These are phyloP conservation scores for Nannochloris sp. DNA, from an alignment of 139 green algal species.

Conservation along the genomic window DNA sequence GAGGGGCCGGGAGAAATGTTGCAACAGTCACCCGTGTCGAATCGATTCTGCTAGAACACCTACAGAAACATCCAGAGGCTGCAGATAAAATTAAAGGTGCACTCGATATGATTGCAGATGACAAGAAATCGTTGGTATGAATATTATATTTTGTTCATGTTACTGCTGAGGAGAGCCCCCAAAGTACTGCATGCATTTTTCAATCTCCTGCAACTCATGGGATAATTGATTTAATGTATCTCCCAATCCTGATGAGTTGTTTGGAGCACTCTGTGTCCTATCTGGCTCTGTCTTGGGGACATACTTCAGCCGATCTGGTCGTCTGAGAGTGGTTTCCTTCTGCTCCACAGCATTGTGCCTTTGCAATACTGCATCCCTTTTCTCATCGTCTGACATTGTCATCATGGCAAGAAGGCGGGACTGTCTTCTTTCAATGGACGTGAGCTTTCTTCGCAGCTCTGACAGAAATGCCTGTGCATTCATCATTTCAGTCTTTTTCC, in stretches of 20 bases:
- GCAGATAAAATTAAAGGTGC: not conserved
- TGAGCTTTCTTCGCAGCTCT: not conserved
- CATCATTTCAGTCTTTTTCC: not conserved
- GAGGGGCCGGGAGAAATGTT: conserved; percentile 84
- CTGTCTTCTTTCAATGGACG: not conserved
- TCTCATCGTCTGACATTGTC: conserved; percentile 4
- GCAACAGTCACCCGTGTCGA: conserved; percentile 30
- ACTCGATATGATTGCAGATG: not conserved
- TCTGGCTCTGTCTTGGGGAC: too few species aligned
- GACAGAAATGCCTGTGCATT: not conserved
- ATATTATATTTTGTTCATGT: too few species aligned
- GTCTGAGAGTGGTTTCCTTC: not conserved
- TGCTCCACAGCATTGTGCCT: not conserved
- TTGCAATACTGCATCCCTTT: conserved; percentile 3
- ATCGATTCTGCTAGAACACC: not conserved
- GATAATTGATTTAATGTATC: too few species aligned
- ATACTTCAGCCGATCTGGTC: not conserved
- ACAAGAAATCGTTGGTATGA: not conserved
- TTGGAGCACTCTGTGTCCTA: too few species aligned
- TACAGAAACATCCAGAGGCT: not conserved
- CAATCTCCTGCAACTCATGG: too few species aligned
- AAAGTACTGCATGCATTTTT: too few species aligned
- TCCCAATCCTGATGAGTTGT: too few species aligned
- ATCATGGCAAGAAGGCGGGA: not conserved
- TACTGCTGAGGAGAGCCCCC: too few species aligned